These are phyloP conservation scores for Ustilago lituana DNA, from an alignment of 1,284 basidiomycete species.

Conservation along the genomic window DNA sequence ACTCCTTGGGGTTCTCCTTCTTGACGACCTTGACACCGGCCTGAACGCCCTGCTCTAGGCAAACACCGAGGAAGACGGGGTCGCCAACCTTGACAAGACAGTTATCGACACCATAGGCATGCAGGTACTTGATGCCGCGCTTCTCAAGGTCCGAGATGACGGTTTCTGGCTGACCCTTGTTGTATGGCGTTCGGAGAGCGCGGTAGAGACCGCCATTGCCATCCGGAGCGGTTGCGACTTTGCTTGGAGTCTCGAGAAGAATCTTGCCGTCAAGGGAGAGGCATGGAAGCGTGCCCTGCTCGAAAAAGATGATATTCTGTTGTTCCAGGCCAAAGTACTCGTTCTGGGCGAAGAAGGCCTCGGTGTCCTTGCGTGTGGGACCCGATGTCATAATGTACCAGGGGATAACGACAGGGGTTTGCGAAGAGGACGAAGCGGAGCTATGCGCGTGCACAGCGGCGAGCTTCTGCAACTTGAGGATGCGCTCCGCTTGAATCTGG, in stretches of 20 bases:
- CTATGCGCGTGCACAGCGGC: conserved; percentile 71
- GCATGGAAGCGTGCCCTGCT: conserved; percentile 98
- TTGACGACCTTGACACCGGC: conserved; percentile 97
- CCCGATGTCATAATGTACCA: conserved; percentile 99
- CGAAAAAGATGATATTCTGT: conserved; percentile 89
- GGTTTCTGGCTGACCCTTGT: conserved; percentile 70
- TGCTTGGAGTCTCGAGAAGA: conserved; percentile 80
- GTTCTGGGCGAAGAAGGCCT: conserved; percentile 83
- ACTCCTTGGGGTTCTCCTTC: conserved; percentile 85
- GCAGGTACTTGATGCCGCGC: conserved; percentile 86
- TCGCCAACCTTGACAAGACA: conserved; percentile 97
- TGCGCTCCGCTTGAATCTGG: conserved; percentile 95
- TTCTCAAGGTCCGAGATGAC: conserved; percentile 84
- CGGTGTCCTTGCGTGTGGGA: conserved; percentile 87
- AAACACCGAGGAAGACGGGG: conserved; percentile 93
- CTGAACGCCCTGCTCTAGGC: conserved; percentile 83
- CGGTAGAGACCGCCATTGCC: conserved; percentile 98
- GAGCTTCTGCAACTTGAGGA: conserved; percentile 80
- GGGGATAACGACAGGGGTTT: conserved; percentile 76
- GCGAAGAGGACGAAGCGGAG: conserved; percentile 70
- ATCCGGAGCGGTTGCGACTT: conserved; percentile 91
- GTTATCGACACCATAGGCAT: conserved; percentile 98
- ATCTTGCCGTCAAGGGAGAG: conserved; percentile 93
- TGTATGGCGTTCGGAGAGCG: conserved; percentile 82
- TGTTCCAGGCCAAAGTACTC: conserved; percentile 83